phyloP scores from a whole-genome alignment of 176 grass and related monocot species.

The Ensete glaucum region DNA sequence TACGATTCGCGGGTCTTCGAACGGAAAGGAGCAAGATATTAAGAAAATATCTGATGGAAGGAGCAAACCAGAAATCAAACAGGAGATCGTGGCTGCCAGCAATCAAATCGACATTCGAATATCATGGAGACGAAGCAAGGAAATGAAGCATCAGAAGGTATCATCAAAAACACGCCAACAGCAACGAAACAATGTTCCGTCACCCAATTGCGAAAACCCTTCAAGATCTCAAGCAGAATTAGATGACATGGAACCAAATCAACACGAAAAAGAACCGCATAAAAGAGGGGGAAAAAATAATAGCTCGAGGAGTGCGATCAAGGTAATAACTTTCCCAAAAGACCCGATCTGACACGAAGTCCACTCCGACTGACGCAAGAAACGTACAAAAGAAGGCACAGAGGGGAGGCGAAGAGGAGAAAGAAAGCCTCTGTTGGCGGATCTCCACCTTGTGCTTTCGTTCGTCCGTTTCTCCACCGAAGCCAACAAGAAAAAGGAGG shows the following conservation, averaged over 20 bases:
- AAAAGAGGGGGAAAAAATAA: not conserved
- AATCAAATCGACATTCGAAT: conserved; percentile 1
- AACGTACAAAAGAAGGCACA: not conserved
- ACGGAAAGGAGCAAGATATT: conserved; percentile 10
- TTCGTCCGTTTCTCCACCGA: not conserved
- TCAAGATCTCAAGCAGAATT: not conserved
- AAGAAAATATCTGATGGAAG: conserved; percentile 14
- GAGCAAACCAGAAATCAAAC: conserved; percentile 15
- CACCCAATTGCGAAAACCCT: not conserved
- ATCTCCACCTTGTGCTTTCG: conserved; percentile 7
- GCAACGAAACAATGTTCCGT: not conserved
- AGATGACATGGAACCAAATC: not conserved
- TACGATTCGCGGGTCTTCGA: not conserved
- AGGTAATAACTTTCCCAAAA: too few species aligned
- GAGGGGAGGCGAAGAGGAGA: not conserved
- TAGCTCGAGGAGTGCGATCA: too few species aligned
- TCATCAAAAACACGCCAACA: not conserved
- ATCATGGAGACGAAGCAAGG: conserved; percentile 8
- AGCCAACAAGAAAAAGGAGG: not conserved
- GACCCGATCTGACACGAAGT: not conserved
- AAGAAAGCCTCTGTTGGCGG: not conserved
- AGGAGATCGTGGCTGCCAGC: not conserved
- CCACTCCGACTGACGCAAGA: too few species aligned
- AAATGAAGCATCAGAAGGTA: conserved; percentile 20
- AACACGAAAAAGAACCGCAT: not conserved